Percentiles rank a stretch among this genome's conserved stretches.
These are phyloP conservation scores for Penicillium cinerascens DNA, from an alignment of 495 filamentous ascomycete genomes.

Conservation along the genomic window DNA sequence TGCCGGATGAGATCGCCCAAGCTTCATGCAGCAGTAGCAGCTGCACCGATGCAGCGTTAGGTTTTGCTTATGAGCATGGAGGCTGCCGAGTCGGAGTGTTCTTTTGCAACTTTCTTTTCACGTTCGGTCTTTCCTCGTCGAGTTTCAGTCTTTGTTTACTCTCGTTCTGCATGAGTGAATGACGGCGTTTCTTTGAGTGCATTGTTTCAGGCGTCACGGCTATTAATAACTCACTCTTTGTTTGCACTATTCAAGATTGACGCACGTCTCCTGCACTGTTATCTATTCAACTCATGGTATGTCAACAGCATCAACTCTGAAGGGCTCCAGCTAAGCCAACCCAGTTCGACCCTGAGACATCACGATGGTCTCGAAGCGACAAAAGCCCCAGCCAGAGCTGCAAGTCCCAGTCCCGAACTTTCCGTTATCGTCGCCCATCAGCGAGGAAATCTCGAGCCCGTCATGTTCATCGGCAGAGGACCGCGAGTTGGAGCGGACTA, in stretches of 20 bases:
- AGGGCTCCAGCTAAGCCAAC: not conserved
- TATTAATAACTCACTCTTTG: conserved; percentile 25
- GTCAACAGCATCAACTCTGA: not conserved
- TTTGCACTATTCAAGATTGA: not conserved
- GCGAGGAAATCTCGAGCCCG: conserved; percentile 40
- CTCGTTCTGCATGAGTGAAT: conserved; percentile 14
- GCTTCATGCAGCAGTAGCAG: conserved; percentile 1
- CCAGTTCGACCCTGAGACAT: not conserved
- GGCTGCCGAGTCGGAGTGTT: not conserved
- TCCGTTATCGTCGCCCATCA: conserved; percentile 45
- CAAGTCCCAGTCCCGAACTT: conserved; percentile 37
- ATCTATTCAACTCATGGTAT: not conserved
- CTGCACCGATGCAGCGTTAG: not conserved
- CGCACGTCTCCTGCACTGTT: not conserved
- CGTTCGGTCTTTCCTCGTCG: conserved; percentile 2
- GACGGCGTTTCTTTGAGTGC: conserved; percentile 16
- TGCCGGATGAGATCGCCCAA: conserved; percentile 2
- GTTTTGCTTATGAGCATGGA: not conserved
- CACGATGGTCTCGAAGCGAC: conserved; percentile 26
- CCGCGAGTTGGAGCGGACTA: conserved; percentile 25
- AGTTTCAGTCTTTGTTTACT: not conserved
- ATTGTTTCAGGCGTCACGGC: conserved; percentile 21
- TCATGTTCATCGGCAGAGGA: conserved; percentile 36
- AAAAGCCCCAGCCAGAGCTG: conserved; percentile 26
- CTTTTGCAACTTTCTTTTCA: conserved; percentile 3